A percentile compares a stretch with the other conserved stretches of the same genome.
phyloP scores from a whole-genome alignment of 2,329 filamentous ascomycete species.

The Sordariomycetes sp. region DNA sequence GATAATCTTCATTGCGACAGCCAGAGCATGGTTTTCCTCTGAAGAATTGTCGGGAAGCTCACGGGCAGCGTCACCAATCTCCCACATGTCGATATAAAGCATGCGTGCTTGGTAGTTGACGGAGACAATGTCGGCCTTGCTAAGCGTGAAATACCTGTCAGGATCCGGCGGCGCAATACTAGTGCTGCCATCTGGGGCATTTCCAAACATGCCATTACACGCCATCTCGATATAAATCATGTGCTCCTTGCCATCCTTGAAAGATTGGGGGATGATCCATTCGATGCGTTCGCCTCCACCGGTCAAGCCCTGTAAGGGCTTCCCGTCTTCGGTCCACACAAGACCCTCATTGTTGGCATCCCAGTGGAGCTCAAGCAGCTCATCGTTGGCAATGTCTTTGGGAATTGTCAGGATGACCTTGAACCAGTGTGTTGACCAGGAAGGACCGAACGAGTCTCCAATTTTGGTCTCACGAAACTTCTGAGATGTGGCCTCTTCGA shows the following conservation, averaged over 20 bases:
- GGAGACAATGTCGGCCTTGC: conserved; percentile 75
- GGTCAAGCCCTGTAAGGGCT: conserved; percentile 83
- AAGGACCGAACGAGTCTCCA: conserved; percentile 79
- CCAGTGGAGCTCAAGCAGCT: conserved; percentile 92
- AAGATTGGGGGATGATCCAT: conserved; percentile 79
- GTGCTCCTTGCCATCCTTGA: conserved; percentile 79
- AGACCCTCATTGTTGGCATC: conserved; percentile 92
- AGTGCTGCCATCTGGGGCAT: conserved; percentile 67
- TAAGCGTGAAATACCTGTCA: conserved; percentile 71
- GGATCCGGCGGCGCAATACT: conserved; percentile 81
- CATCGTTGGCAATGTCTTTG: conserved; percentile 59
- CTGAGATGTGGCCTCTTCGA: conserved; percentile 71
- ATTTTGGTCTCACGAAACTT: conserved; percentile 66
- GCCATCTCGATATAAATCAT: conserved; percentile 96
- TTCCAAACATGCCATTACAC: conserved; percentile 98
- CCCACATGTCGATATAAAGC: conserved; percentile 90
- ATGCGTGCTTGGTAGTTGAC: conserved; percentile 79
- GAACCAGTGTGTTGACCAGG: conserved; percentile 99
- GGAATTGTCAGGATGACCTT: conserved; percentile 74
- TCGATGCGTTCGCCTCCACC: conserved; percentile 82
- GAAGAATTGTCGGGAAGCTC: conserved; percentile 85
- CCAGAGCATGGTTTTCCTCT: conserved; percentile 78
- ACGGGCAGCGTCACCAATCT: conserved; percentile 83
- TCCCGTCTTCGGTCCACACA: conserved; percentile 85
- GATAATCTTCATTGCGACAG: conserved; percentile 81